A percentile compares a stretch with the other conserved stretches of the same genome.
These are phyloP conservation scores for Cudoniella acicularis DNA, from an alignment of 495 filamentous ascomycete genomes.

Conservation along the genomic window DNA sequence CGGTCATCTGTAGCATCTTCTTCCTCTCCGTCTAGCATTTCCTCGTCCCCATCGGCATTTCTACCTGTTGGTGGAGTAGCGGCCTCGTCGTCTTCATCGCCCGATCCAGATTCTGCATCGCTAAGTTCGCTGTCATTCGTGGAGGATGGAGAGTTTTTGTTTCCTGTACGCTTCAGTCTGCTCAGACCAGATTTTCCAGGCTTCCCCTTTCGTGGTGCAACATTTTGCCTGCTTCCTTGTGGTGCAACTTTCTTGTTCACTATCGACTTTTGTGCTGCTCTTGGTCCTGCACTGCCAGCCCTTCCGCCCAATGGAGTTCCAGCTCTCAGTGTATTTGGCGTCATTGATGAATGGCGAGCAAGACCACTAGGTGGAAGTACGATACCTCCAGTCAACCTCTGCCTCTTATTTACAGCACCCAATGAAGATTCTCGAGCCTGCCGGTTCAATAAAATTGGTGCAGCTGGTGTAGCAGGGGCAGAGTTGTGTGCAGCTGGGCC, in stretches of 20 bases:
- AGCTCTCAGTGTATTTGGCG: slow-evolving; percentile 82
- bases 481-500: slow-evolving; percentile 36
- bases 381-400: slow-evolving; percentile 62
- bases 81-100: slow-evolving; percentile 36
- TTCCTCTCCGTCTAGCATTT: slow-evolving; percentile 63
- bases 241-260: slow-evolving; percentile 65
- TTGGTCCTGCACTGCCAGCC: slow-evolving; percentile 70
- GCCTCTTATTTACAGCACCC: slow-evolving; percentile 66
- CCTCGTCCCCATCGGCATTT: slow-evolving; percentile 57
- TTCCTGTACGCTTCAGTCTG: slow-evolving; percentile 45
- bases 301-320: slow-evolving; percentile 57
- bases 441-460: slow-evolving; percentile 56
- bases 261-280: slow-evolving; percentile 43
- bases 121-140: slow-evolving; percentile 60
- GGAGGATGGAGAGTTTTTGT: slow-evolving; percentile 58
- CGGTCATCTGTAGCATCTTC: slow-evolving; percentile 84
- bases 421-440: slow-evolving; percentile 73
- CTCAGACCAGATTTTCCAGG: slow-evolving; percentile 51
- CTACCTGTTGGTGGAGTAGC: slow-evolving; percentile 22
- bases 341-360: slow-evolving; percentile 73
- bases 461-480: slow-evolving; percentile 64
- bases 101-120: slow-evolving; percentile 57
- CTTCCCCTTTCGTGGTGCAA: slow-evolving; percentile 48
- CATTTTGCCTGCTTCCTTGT: slow-evolving; percentile 40
- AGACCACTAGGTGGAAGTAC: slow-evolving; percentile 67